phyloP scores from a whole-genome alignment of 805 yeast genomes.

The Sungouiella blattae region DNA sequence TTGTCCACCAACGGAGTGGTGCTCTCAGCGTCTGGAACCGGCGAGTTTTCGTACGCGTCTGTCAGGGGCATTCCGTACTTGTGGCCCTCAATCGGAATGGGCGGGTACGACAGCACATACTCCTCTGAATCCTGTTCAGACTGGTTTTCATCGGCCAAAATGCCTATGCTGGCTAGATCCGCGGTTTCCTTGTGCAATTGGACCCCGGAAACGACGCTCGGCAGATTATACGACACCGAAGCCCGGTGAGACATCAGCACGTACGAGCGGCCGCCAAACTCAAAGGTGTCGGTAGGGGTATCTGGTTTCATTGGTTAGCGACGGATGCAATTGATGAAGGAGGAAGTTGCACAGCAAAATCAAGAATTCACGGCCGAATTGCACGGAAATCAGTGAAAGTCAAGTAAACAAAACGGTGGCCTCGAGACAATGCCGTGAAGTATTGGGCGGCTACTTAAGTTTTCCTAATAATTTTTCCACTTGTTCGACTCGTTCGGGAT shows the following conservation, averaged over 20 bases:
- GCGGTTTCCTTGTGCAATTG: constrained; percentile 58
- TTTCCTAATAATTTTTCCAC: too few relatives aligned
- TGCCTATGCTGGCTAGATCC: constrained; percentile 54
- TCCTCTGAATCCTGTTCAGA: constrained; percentile 12
- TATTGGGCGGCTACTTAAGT: too few relatives aligned
- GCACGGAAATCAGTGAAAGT: too few relatives aligned
- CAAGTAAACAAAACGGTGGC: too few relatives aligned
- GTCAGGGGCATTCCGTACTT: neutral
- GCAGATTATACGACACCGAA: constrained; percentile 29
- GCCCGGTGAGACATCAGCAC: constrained; percentile 29
- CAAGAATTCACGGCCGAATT: too few relatives aligned
- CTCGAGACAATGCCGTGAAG: too few relatives aligned
- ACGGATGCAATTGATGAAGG: too few relatives aligned
- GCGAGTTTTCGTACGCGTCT: constrained; percentile 1
- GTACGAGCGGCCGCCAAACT: constrained; percentile 39
- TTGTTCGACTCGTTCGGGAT: too few relatives aligned
- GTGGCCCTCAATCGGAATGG: constrained; percentile 18
- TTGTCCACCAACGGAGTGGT: constrained; percentile 13
- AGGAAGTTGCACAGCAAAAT: too few relatives aligned
- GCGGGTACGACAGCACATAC: constrained; percentile 17
- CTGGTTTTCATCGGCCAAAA: constrained; percentile 30
- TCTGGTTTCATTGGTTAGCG: neutral
- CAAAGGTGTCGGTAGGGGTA: constrained; percentile 13
- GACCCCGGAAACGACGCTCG: constrained; percentile 45
- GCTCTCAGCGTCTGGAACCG: constrained; percentile 5